Conservation (phyloP, 805 yeast species). For the Saturnispora quitensis region DNA sequence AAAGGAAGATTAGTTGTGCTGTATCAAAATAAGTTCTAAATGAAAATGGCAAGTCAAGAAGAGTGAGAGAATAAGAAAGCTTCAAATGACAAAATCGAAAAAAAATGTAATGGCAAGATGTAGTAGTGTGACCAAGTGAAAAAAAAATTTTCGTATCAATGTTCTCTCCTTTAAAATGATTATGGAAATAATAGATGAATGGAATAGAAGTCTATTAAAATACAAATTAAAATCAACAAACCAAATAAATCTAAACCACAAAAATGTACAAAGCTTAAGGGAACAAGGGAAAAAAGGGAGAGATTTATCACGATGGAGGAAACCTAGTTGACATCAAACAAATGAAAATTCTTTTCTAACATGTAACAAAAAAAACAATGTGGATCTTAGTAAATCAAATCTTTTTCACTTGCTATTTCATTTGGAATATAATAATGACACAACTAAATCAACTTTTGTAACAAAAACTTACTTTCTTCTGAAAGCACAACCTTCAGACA, state of each 20-base stretch:
- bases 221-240: neutral
- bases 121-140: neutral
- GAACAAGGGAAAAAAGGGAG: neutral
- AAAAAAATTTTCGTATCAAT: neutral
- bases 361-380: neutral
- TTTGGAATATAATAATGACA: neutral
- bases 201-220: neutral
- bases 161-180: neutral
- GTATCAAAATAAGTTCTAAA: neutral
- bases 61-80: neutral
- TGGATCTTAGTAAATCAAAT: neutral
- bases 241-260: neutral
- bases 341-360: neutral
- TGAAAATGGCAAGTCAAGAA: neutral
- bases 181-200: neutral
- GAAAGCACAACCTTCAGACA: slow-evolving; percentile 99
- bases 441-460: slow-evolving; percentile 1
- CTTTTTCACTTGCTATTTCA: neutral
- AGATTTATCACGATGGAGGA: neutral
- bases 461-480: slow-evolving; percentile 76
- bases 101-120: neutral
- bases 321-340: neutral
- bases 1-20: neutral
- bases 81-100: neutral
- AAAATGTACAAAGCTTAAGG: neutral